Conservation (phyloP, 2,329 filamentous ascomycete species). For the Epichloe brachyelytri region DNA sequence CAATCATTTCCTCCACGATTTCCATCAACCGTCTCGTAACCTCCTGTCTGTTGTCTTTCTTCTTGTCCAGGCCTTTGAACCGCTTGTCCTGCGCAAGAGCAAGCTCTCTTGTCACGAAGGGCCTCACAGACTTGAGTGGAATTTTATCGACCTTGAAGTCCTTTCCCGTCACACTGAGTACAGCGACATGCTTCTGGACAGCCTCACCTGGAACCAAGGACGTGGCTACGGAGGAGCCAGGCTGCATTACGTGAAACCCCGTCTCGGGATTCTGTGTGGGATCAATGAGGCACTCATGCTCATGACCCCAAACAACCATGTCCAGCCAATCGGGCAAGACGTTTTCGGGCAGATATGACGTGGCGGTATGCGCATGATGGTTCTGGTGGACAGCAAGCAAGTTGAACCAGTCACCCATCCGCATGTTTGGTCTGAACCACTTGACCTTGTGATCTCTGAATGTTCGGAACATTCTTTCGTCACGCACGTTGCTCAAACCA, state of each 20-base stretch:
- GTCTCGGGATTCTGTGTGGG: slow-evolving; percentile 74
- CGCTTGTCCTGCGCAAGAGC: slow-evolving; percentile 60
- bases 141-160: slow-evolving; percentile 72
- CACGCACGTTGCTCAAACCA: slow-evolving; percentile 88
- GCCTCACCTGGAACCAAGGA: slow-evolving; percentile 84
- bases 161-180: slow-evolving; percentile 71
- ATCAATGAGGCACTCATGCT: slow-evolving; percentile 90
- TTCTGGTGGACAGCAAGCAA: slow-evolving; percentile 93
- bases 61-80: slow-evolving; percentile 65
- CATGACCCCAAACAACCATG: slow-evolving; percentile 90
- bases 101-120: slow-evolving; percentile 80
- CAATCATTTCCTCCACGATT: slow-evolving; percentile 77
- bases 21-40: slow-evolving; percentile 64
- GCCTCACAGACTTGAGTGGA: slow-evolving; percentile 75
- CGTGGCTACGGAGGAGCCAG: slow-evolving; percentile 89
- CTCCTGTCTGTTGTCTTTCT: slow-evolving; percentile 71
- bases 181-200: slow-evolving; percentile 78
- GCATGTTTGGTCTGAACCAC: slow-evolving; percentile 73
- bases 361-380: slow-evolving; percentile 81
- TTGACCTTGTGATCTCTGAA: slow-evolving; percentile 89
- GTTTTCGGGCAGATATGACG: slow-evolving; percentile 86
- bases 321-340: slow-evolving; percentile 87
- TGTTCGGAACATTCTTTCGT: slow-evolving; percentile 87
- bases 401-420: slow-evolving; percentile 89
- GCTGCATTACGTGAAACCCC: slow-evolving; percentile 92